Evolutionary conservation across 495 filamentous ascomycete genomes (phyloP).

Genomic region (Bombardia bombarda): DNA sequence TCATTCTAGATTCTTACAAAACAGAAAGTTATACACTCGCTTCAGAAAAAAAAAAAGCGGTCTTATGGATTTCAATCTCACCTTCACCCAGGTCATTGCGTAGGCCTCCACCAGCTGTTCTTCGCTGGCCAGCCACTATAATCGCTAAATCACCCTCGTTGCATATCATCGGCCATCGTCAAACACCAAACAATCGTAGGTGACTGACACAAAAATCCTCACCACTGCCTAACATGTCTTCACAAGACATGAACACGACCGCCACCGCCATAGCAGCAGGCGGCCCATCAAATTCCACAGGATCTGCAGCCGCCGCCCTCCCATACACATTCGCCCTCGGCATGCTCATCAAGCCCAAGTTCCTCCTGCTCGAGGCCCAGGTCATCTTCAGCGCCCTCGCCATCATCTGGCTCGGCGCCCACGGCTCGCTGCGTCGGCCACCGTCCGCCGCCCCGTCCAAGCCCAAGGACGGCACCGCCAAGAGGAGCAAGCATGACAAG

Average conservation of each 20-base stretch:
- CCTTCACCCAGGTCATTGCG: no score
- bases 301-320: not conserved
- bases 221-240: slow-evolving; percentile 8
- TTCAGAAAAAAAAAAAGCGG: no score
- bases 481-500: slow-evolving; percentile 38
- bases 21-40: no score
- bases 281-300: not conserved
- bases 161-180: no score
- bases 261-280: slow-evolving; percentile 2
- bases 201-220: no score
- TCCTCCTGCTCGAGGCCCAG: slow-evolving; percentile 29
- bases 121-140: no score
- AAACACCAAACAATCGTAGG: no score
- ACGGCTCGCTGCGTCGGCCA: slow-evolving; percentile 57
- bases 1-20: not conserved
- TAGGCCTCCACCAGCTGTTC: no score
- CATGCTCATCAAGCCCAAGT: slow-evolving; percentile 44
- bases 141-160: no score
- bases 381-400: slow-evolving; percentile 33
- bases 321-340: slow-evolving; percentile 4
- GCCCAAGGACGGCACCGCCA: slow-evolving; percentile 31
- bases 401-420: slow-evolving; percentile 39
- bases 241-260: slow-evolving; percentile 3
- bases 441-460: slow-evolving; percentile 63
- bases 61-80: no score